A percentile compares a stretch with the other conserved stretches of the same genome.
phyloP scores from a whole-genome alignment of 148 eudicot genomes.

The Spergularia bocconei region DNA sequence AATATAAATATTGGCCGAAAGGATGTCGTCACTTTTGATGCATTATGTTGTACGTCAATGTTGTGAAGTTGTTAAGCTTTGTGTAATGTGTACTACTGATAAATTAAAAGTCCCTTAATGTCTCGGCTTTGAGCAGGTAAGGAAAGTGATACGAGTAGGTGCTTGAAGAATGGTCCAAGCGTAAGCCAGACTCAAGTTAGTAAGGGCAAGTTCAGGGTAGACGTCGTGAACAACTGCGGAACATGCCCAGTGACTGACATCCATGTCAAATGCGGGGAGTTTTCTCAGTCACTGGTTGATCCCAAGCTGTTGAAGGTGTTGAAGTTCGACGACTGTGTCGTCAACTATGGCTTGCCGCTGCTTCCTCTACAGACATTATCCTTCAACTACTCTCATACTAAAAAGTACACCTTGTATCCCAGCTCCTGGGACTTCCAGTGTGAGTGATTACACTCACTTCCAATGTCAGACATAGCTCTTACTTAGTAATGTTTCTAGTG shows the following conservation, averaged over 20 bases:
- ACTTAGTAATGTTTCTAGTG: too few species aligned
- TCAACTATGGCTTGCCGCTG: constrained; percentile 23
- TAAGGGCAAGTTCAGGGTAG: constrained; percentile 20
- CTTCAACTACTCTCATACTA: constrained; percentile 20
- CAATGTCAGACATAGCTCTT: too few species aligned
- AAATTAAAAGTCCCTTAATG: neutral
- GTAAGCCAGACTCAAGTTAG: constrained; percentile 22
- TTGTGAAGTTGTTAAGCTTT: too few species aligned
- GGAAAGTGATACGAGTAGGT: neutral
- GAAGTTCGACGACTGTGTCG: constrained; percentile 28
- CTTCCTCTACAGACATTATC: constrained; percentile 21
- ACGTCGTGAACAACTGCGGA: constrained; percentile 25
- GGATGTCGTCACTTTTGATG: too few species aligned
- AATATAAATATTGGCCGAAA: too few species aligned
- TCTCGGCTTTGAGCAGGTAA: constrained; percentile 7
- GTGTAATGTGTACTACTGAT: too few species aligned
- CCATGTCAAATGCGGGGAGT: constrained; percentile 28
- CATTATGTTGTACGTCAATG: too few species aligned
- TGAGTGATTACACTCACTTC: neutral
- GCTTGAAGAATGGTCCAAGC: constrained; percentile 22
- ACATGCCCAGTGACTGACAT: constrained; percentile 26
- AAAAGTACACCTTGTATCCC: constrained; percentile 15
- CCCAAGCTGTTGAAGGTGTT: constrained; percentile 21
- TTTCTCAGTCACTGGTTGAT: constrained; percentile 17
- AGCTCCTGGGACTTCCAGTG: constrained; percentile 28